These are phyloP conservation scores for Saccharomycopsis sp. DNA, from an alignment of 805 yeast species.

Conservation along the genomic window DNA sequence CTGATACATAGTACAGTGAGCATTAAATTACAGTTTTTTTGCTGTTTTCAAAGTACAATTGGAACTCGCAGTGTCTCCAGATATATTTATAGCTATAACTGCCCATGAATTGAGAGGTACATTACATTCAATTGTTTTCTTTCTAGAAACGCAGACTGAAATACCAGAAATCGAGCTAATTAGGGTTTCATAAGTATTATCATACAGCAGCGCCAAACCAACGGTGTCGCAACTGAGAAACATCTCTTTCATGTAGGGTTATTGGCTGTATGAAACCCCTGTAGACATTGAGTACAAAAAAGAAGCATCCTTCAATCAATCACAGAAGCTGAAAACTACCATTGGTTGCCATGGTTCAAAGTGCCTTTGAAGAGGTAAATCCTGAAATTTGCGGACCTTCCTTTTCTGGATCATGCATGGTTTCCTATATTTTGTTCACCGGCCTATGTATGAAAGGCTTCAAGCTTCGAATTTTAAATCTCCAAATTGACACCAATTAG, in stretches of 20 bases:
- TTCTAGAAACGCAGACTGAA: background rate
- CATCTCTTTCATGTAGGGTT: background rate
- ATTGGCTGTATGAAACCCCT: no score
- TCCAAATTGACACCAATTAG: background rate
- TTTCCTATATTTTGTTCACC: background rate
- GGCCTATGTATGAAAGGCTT: background rate
- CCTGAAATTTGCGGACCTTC: background rate
- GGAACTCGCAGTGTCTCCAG: background rate
- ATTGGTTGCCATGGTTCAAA: no score
- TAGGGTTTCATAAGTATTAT: background rate
- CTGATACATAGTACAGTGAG: no score
- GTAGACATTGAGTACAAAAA: no score
- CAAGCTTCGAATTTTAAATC: background rate
- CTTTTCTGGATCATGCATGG: background rate
- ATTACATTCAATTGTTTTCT: background rate
- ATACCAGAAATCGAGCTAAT: background rate
- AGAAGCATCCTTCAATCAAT: no score
- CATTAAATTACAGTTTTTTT: background rate
- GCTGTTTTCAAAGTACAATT: background rate
- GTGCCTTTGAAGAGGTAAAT: no score
- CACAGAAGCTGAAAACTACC: no score
- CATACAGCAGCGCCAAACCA: background rate
- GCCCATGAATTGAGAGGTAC: no score
- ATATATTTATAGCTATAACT: no score
- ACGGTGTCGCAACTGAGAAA: background rate